Evolutionary conservation across 2,329 filamentous ascomycete species (phyloP).

Genomic region (Harringtonia lauricola): DNA sequence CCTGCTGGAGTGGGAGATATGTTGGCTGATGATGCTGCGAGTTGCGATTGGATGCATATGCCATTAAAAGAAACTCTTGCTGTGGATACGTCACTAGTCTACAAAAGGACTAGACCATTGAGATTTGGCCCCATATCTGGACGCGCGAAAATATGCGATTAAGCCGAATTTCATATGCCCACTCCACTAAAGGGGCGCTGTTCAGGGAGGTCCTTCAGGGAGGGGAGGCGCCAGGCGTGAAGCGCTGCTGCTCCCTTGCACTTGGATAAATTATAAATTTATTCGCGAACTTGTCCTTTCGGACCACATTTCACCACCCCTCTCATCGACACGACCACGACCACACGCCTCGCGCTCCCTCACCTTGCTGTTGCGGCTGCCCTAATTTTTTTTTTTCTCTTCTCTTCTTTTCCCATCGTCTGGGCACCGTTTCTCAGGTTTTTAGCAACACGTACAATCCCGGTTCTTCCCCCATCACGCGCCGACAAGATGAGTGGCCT

Average conservation of each 20-base stretch:
- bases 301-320: neutral
- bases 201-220: neutral
- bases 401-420: neutral
- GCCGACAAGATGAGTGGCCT: slow-evolving; percentile 48
- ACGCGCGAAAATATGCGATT: neutral
- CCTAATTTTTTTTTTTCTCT: too few species aligned
- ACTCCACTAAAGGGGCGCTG: slow-evolving; percentile 7
- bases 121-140: too few species aligned
- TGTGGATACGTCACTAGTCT: too few species aligned
- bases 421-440: neutral
- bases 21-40: neutral
- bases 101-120: too few species aligned
- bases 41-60: too few species aligned
- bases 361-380: too few species aligned
- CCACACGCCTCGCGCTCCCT: neutral
- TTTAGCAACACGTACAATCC: too few species aligned
- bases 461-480: neutral
- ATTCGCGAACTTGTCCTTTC: slow-evolving; percentile 13
- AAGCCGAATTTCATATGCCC: neutral
- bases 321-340: neutral
- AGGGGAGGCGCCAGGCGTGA: too few species aligned
- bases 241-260: neutral
- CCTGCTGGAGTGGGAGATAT: neutral
- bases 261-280: neutral
- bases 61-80: too few species aligned